Conservation (phyloP, 2,329 filamentous ascomycete genomes). For the Aspergillus latus region DNA sequence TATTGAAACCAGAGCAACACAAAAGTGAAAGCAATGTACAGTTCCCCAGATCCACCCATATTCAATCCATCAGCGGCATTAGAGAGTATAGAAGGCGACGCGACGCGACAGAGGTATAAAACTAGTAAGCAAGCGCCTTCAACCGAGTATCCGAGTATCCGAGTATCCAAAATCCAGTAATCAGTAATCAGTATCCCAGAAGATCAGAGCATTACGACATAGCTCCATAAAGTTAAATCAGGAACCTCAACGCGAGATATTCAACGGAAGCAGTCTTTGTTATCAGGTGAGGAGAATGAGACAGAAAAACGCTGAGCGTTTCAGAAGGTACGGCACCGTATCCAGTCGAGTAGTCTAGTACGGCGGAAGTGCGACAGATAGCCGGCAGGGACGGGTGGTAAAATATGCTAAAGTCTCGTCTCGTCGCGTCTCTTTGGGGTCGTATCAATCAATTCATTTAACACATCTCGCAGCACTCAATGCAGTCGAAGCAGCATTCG, state of each 20-base stretch:
- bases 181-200: not conserved
- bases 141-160: not conserved
- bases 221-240: no score
- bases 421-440: constrained; percentile 24
- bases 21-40: not conserved
- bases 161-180: not conserved
- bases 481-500: constrained; percentile 64
- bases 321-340: no score
- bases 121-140: not conserved
- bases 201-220: not conserved
- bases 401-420: not conserved
- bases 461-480: constrained; percentile 51
- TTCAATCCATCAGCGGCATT: not conserved
- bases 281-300: no score
- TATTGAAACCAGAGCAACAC: no score
- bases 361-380: no score
- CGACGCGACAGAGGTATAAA: not conserved
- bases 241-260: no score
- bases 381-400: no score
- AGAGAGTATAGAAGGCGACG: not conserved
- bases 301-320: no score
- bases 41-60: not conserved
- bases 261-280: no score
- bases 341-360: no score
- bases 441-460: constrained; percentile 30